Evolutionary conservation across 1,139 yeast species (phyloP), one percentile per base, ranked within the genome.

Genomic region (Yarrowia galli): DNA sequence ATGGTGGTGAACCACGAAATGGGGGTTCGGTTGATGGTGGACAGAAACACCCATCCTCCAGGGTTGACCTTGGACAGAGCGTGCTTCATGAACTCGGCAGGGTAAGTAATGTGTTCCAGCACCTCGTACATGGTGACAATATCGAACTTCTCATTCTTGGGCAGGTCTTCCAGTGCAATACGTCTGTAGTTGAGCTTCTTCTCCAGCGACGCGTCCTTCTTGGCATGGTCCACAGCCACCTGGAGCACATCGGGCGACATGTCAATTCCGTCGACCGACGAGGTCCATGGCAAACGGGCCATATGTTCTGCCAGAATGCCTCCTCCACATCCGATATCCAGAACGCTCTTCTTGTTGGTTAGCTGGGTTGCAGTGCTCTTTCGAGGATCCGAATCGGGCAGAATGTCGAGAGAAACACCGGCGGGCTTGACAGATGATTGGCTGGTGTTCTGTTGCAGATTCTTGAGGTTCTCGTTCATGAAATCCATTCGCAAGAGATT

Each of bases 271-370:
- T 82, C 78, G 9, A 92, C 86, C 16, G 71, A 65, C 7, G 66
- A 67, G 13, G 71, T 69, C 71, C 83, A 85, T 12, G 85, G 84
- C 72, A 91, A 79, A 71, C 99, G 81, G 0, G 97, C 97, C 76
- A 95, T 79, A 0, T 96, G 88, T 76, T 95, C 99, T 5, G 93
- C 81, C 53, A 95, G 81, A 36, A 95, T 88, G 0, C 99, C 99
- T 9, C 99, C 99, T 25, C 99, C 99, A 76, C 99, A 96, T 0
- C 99, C 99, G 68, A 95, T 88, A 75, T 95, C 99, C 70, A 95
- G 79, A 0, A 88, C 93, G 16, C 79, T 78, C 67, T 86, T 64
- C 35, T 56, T 82, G 20, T 45, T 53, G 46, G 85, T 72, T 53
- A 81, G 80, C 28, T 81, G 80, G 68, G 86, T 78, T 64, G 84